A percentile compares a stretch with the other conserved stretches of the same genome.
These are phyloP conservation scores for Botrytis fragariae DNA, from an alignment of 2,329 filamentous ascomycete species.

Conservation along the genomic window DNA sequence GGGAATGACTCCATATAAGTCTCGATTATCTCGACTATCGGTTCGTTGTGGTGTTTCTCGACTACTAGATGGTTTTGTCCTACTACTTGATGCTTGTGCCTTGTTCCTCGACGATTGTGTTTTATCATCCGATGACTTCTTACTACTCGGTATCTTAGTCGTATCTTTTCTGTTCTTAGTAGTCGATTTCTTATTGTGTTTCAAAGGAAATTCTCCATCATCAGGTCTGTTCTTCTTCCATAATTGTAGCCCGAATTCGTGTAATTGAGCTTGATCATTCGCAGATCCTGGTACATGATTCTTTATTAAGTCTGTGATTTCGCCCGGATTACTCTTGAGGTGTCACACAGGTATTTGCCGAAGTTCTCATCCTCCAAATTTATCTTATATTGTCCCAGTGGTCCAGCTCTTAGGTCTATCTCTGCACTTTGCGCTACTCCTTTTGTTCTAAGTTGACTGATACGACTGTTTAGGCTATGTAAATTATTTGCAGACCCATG, in stretches of 20 bases:
- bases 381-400: too few relatives aligned
- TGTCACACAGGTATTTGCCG: too few relatives aligned
- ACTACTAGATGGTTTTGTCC: background rate
- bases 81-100: background rate
- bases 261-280: too few relatives aligned
- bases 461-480: too few relatives aligned
- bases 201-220: background rate
- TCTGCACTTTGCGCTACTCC: too few relatives aligned
- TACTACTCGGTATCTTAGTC: background rate
- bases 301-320: background rate
- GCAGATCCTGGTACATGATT: background rate
- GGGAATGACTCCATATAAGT: background rate
- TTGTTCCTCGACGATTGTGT: too few relatives aligned
- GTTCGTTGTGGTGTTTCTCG: too few relatives aligned
- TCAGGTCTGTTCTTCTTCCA: background rate
- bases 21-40: background rate
- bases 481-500: background rate
- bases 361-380: too few relatives aligned
- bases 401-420: background rate
- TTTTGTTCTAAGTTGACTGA: too few relatives aligned
- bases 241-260: background rate
- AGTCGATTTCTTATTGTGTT: accelerated
- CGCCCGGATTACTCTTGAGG: background rate
- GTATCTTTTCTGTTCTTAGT: background rate
- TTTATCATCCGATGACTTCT: background rate